phyloP scores from a whole-genome alignment of 371 early-diverging fungal genomes.

The Circinella umbellata region DNA sequence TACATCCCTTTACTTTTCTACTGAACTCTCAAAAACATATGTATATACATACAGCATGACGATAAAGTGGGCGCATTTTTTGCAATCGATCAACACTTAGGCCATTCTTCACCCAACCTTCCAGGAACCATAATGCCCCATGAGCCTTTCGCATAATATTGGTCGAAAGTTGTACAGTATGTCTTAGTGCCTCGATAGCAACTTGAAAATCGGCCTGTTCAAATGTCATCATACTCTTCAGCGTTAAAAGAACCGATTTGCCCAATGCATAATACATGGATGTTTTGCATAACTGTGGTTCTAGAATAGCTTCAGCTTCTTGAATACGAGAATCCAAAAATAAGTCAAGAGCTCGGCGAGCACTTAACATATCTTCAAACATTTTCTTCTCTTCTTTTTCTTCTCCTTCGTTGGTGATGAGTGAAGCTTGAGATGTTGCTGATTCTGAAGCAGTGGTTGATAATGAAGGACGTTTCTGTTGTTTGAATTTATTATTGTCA shows the following conservation, averaged over 20 bases:
- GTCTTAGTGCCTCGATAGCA: conserved; percentile 55
- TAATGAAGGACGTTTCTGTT: background rate
- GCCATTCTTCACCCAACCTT: conserved; percentile 27
- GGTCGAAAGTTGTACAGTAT: conserved; percentile 53
- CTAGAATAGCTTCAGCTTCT: conserved; percentile 57
- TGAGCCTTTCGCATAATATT: conserved; percentile 47
- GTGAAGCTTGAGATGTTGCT: background rate
- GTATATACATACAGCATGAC: conserved; percentile 58
- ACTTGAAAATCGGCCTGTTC: conserved; percentile 57
- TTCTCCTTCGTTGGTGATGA: background rate
- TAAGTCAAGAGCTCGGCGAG: conserved; percentile 57
- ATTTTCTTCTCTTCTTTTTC: conserved; percentile 7
- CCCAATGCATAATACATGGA: conserved; percentile 69
- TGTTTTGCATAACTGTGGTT: conserved; percentile 35
- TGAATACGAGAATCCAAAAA: conserved; percentile 67
- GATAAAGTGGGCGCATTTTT: conserved; percentile 59
- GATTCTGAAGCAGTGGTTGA: background rate
- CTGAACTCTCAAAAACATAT: background rate
- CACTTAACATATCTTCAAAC: conserved; percentile 50
- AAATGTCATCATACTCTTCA: conserved; percentile 75
- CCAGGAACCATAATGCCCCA: conserved; percentile 22
- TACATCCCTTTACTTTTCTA: no score
- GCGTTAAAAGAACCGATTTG: conserved; percentile 55
- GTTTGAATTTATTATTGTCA: background rate
- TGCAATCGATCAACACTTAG: conserved; percentile 37